Base-by-base conservation (phyloP, 2,329 filamentous ascomycete genomes). In the Cladorrhinum sp. region DNA sequence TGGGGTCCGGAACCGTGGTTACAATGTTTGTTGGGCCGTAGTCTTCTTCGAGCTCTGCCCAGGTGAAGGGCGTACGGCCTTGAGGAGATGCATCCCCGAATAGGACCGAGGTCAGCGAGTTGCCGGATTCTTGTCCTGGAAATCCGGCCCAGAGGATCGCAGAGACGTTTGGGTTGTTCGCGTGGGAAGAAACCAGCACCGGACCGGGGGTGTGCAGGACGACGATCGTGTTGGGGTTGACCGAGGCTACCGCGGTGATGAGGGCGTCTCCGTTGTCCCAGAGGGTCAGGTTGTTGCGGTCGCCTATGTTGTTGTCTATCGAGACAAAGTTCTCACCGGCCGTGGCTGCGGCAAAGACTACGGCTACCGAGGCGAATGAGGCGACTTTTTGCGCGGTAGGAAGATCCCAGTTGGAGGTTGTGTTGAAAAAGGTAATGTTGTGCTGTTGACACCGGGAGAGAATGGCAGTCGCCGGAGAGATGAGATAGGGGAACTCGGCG, bases 311-410 rank as follows among this genome's bases (percentile, higher is more conserved):
- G 16, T 78, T 82, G 68, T 79, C 82, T 74, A 79, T 86, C 55
- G 73, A 80, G 67, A 81, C 78, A 64, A 82, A 91, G 8, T 92
- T 92, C 76, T 97, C 93, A 0, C 92, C 92, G 0, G 88, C 82
- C 72, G 94, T 89, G 0, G 91, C 86, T 64, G 90, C 94, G 26
- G 86, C 87, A 69, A 96, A 96, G 0, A 94, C 91, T 53, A 96
- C 81, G 60, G 92, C 95, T 3, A 95, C 75, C 65, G 93, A 87
- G 50, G 89, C 85, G 1, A 85, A 78, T 2, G 79, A 72, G 64
- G 87, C 73, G 62, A 86, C 71, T 58, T 71, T 69, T 1, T 76
- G 77, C 1, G 80, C 80, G 3, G 82, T 75, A 26, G 79, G 81
- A 16, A 86, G 74, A 67, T 83, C 84, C 23, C 58, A 73, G 69